Conservation (phyloP, 352 stramenopile genomes). For the Globisporangium barbulae region DNA sequence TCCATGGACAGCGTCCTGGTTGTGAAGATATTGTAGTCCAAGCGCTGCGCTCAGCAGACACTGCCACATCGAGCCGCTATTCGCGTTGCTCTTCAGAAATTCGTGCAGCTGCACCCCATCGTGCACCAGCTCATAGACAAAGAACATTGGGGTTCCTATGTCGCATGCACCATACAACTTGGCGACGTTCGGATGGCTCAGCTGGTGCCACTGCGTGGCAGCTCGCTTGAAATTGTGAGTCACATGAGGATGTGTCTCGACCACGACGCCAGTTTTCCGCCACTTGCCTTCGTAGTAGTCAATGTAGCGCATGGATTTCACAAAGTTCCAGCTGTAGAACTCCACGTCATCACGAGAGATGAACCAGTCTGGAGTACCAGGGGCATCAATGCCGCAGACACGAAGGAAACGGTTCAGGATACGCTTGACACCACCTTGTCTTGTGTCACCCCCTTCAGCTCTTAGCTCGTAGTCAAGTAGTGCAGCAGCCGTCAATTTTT, state of each 20-base stretch:
- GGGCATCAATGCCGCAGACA: constrained; percentile 21
- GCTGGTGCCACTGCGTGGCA: not conserved
- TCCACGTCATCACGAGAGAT: not conserved
- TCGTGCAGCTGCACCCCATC: not conserved
- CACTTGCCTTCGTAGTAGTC: not conserved
- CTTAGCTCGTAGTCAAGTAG: too few relatives aligned
- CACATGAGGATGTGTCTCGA: not conserved
- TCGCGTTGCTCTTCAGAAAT: not conserved
- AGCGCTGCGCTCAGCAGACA: not conserved
- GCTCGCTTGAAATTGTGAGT: not conserved
- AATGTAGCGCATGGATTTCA: too few relatives aligned
- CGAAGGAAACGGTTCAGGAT: constrained; percentile 31
- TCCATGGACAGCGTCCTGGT: not conserved
- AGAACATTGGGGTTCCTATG: not conserved
- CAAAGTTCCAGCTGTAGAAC: constrained; percentile 1
- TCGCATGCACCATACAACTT: not conserved
- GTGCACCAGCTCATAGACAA: not conserved
- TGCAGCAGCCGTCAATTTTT: too few relatives aligned
- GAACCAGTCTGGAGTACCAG: constrained; percentile 4
- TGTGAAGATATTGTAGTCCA: not conserved
- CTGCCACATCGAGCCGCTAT: not conserved
- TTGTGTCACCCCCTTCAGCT: too few relatives aligned
- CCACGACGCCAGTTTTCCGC: not conserved
- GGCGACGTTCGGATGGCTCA: not conserved
- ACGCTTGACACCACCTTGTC: too few relatives aligned